Percentiles rank a stretch among this genome's conserved stretches.
phyloP scores from a whole-genome alignment of 306 rosid genomes.

The Dryas alaskensis region DNA sequence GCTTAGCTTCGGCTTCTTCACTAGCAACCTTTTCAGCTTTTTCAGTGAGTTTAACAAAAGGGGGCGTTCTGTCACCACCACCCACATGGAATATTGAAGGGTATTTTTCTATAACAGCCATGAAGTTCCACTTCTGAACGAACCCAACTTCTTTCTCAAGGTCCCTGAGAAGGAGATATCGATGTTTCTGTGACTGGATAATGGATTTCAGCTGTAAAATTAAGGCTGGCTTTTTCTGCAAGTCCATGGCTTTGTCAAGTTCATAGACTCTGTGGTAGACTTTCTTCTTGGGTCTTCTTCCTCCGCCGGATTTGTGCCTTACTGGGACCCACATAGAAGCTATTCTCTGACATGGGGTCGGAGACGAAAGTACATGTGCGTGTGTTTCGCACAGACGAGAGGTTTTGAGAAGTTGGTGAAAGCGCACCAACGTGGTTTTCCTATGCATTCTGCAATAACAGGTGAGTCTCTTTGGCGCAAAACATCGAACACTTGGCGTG shows the following conservation, averaged over 20 bases:
- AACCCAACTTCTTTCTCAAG: constrained; percentile 85
- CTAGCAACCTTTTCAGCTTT: constrained; percentile 51
- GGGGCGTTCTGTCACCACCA: constrained; percentile 46
- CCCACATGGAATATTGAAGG: constrained; percentile 63
- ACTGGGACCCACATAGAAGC: constrained; percentile 23
- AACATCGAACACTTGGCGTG: constrained; percentile 26
- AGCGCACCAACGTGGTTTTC: constrained; percentile 1
- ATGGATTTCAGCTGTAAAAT: constrained; percentile 63
- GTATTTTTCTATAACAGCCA: constrained; percentile 65
- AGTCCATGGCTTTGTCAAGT: constrained; percentile 74
- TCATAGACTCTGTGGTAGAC: constrained; percentile 60
- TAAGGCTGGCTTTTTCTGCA: constrained; percentile 66
- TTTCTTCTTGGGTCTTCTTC: constrained; percentile 73
- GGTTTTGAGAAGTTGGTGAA: constrained; percentile 12
- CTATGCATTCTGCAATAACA: constrained; percentile 9
- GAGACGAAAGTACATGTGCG: neutral
- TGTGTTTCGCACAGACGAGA: neutral
- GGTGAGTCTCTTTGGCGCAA: constrained; percentile 4
- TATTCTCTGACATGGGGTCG: constrained; percentile 6
- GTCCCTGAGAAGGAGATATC: constrained; percentile 47
- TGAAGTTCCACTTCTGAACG: constrained; percentile 85
- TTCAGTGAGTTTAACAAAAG: constrained; percentile 50
- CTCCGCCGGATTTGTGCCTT: constrained; percentile 64
- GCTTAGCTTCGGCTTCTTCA: constrained; percentile 46
- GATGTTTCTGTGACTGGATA: constrained; percentile 52